phyloP scores from a whole-genome alignment of 164 flowering plant species.

The Annona cherimola region DNA sequence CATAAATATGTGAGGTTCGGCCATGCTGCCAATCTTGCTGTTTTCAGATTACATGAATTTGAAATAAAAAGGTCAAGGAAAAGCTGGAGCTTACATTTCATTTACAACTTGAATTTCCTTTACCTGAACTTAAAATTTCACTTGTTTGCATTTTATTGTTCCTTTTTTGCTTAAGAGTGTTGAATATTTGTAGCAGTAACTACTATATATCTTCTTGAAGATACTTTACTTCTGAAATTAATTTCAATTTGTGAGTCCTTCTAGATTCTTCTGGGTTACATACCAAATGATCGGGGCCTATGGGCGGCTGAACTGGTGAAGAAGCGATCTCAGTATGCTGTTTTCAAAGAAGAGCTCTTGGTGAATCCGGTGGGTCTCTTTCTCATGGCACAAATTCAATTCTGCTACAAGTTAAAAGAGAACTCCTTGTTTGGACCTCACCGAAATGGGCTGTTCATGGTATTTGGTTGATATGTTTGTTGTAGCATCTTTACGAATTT shows the following conservation, averaged over 20 bases:
- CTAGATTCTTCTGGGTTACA: constrained; percentile 86
- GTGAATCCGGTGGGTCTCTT: constrained; percentile 68
- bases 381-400: neutral
- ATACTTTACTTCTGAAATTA: neutral
- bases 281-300: constrained; percentile 67
- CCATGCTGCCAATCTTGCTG: too few species aligned
- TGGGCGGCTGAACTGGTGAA: constrained; percentile 81
- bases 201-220: too few species aligned
- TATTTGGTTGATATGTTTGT: neutral
- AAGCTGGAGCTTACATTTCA: too few species aligned
- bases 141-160: too few species aligned
- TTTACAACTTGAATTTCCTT: too few species aligned
- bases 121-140: too few species aligned
- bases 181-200: too few species aligned
- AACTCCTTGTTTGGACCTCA: neutral
- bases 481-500: neutral
- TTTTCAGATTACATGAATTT: too few species aligned
- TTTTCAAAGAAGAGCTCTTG: constrained; percentile 83
- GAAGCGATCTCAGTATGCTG: constrained; percentile 86
- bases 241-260: constrained; percentile 6
- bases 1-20: too few species aligned
- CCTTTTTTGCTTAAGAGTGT: too few species aligned
- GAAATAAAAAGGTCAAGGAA: too few species aligned
- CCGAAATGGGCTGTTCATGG: neutral
- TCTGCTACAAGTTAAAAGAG: neutral